Evolutionary conservation across 306 rosid genomes (phyloP).

Genomic region (Inga oerstediana): DNA sequence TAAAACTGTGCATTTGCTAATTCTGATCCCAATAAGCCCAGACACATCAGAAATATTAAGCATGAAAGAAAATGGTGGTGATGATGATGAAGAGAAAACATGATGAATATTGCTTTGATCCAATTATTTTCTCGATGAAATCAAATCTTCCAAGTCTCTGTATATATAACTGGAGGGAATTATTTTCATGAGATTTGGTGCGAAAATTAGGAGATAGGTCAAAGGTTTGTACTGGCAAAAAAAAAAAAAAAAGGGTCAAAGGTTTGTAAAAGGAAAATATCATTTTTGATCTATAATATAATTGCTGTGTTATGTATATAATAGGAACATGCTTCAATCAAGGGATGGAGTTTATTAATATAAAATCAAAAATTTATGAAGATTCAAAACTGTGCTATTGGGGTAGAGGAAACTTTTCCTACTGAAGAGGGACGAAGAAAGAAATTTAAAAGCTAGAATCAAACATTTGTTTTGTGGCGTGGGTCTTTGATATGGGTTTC

Average conservation of each 20-base stretch:
- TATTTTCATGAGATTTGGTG: neutral
- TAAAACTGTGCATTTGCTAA: constrained; percentile 31
- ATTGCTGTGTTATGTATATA: neutral
- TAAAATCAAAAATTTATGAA: neutral
- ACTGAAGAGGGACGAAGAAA: neutral
- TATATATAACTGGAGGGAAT: constrained; percentile 5
- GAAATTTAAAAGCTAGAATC: neutral
- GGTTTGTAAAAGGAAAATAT: neutral
- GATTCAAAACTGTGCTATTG: neutral
- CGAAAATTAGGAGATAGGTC: constrained; percentile 18
- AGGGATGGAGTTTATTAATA: neutral
- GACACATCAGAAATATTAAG: neutral
- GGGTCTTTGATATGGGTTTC: neutral
- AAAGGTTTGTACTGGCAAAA: neutral
- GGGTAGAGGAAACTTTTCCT: neutral
- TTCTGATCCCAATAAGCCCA: neutral
- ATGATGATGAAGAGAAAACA: neutral
- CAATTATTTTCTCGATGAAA: neutral
- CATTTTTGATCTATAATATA: neutral
- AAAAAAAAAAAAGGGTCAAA: neutral
- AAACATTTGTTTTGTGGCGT: neutral
- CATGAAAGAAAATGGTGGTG: neutral
- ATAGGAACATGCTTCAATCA: constrained; percentile 14
- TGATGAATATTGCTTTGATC: neutral
- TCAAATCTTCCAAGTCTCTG: neutral